These are phyloP conservation scores for Dendrobium nobile DNA, from an alignment of 106 monocot genomes.

Conservation along the genomic window DNA sequence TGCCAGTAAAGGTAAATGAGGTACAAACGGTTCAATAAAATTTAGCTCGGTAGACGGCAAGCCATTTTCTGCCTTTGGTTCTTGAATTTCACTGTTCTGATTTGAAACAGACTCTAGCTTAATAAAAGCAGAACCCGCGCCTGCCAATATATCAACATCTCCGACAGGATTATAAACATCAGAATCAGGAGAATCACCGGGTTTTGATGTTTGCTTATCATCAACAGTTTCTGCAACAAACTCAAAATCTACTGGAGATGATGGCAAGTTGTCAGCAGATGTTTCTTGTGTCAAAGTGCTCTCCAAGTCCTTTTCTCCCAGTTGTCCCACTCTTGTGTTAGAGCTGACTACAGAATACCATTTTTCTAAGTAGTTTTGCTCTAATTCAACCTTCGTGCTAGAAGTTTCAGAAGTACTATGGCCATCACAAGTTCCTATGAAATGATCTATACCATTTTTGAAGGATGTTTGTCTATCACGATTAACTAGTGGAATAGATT, in stretches of 20 bases:
- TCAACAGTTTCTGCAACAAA: constrained; percentile 16
- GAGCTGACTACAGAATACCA: constrained; percentile 1
- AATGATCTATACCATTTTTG: not conserved
- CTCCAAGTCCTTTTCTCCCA: constrained; percentile 55
- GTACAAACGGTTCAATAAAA: constrained; percentile 9
- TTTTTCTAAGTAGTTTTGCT: constrained; percentile 12
- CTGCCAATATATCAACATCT: constrained; percentile 18
- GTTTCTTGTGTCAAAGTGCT: constrained; percentile 68
- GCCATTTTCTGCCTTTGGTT: constrained; percentile 13
- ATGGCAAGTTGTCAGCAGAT: constrained; percentile 27
- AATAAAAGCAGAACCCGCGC: constrained; percentile 20
- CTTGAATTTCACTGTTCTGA: constrained; percentile 13
- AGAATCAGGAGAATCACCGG: constrained; percentile 64
- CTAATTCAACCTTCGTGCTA: constrained; percentile 6
- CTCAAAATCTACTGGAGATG: constrained; percentile 21
- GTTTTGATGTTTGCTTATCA: constrained; percentile 20
- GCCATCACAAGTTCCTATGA: constrained; percentile 7
- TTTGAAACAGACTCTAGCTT: constrained; percentile 11
- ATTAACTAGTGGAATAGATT: not conserved
- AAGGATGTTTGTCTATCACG: constrained; percentile 6
- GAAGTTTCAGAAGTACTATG: not conserved
- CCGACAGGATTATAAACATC: constrained; percentile 40
- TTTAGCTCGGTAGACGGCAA: constrained; percentile 12
- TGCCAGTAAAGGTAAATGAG: constrained; percentile 5
- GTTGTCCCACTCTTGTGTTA: constrained; percentile 15